Percentiles rank a stretch among this genome's conserved stretches.
Evolutionary conservation across 495 filamentous ascomycete species (phyloP).

Genomic region (Gamarada debralockiae): DNA sequence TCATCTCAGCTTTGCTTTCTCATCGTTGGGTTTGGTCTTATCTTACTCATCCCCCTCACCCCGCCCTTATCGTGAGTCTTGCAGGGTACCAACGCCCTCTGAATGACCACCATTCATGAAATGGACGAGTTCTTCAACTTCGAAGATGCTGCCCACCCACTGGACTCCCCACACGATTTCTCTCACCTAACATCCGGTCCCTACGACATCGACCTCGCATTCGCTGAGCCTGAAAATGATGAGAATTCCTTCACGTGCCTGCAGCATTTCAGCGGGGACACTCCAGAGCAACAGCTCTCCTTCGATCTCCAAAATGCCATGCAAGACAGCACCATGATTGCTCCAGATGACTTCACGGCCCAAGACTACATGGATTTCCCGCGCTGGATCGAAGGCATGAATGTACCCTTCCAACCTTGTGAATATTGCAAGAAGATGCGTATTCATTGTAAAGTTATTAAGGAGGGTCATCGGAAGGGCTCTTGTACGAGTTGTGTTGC

Average conservation of each 20-base stretch:
- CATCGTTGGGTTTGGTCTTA: too few species aligned
- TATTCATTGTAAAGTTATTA: constrained; percentile 72
- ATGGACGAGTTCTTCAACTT: constrained; percentile 51
- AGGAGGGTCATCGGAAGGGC: constrained; percentile 60
- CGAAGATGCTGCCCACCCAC: constrained; percentile 43
- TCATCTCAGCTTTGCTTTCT: too few species aligned
- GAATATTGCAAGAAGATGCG: constrained; percentile 64
- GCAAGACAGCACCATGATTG: constrained; percentile 20
- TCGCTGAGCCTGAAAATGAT: constrained; percentile 29
- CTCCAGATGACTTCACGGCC: constrained; percentile 23
- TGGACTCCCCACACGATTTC: constrained; percentile 36
- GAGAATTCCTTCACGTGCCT: constrained; percentile 26
- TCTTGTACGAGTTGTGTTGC: constrained; percentile 78
- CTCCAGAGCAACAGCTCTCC: constrained; percentile 26
- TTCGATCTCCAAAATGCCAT: constrained; percentile 10
- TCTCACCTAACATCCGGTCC: constrained; percentile 34
- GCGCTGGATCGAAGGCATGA: constrained; percentile 38
- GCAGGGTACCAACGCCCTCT: constrained; percentile 21
- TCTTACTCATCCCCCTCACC: too few species aligned
- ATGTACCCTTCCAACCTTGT: constrained; percentile 51
- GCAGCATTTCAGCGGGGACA: constrained; percentile 20
- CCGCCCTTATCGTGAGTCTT: too few species aligned
- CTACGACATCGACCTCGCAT: constrained; percentile 34
- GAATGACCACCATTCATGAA: constrained; percentile 27
- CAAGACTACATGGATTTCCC: constrained; percentile 29